A percentile compares a stretch with the other conserved stretches of the same genome.
These are phyloP conservation scores for Monosporascus sp. DNA, from an alignment of 2,329 filamentous ascomycete genomes.

Conservation along the genomic window DNA sequence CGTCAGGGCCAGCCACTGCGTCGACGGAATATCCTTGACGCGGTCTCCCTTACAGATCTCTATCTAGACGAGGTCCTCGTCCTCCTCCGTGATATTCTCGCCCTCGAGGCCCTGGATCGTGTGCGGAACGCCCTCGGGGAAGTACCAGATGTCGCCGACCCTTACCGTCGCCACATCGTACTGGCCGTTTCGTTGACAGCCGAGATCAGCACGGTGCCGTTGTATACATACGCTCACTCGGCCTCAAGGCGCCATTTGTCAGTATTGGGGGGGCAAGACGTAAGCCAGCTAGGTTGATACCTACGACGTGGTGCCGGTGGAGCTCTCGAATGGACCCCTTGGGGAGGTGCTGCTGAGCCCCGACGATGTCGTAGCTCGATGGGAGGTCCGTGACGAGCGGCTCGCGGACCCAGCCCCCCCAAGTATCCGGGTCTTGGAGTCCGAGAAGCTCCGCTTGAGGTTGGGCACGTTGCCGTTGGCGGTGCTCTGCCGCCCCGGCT, in stretches of 20 bases:
- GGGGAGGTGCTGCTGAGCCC: slow-evolving; percentile 61
- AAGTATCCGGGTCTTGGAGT: slow-evolving; percentile 57
- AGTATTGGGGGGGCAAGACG: slow-evolving; percentile 2
- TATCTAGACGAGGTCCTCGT: no score
- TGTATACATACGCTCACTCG: no score
- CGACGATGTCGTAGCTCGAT: slow-evolving; percentile 59
- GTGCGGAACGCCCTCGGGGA: no score
- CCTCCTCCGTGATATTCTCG: no score
- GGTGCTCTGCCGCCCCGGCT: slow-evolving; percentile 56
- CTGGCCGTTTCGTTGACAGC: no score
- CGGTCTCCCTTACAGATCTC: slow-evolving; percentile 19
- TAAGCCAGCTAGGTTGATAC: slow-evolving; percentile 16
- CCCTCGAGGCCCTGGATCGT: no score
- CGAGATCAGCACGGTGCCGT: no score
- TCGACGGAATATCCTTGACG: slow-evolving; percentile 57
- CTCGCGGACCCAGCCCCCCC: slow-evolving; percentile 60
- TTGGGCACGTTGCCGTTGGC: slow-evolving; percentile 61
- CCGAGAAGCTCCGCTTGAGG: slow-evolving; percentile 64
- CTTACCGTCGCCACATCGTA: no score
- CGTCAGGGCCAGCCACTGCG: slow-evolving; percentile 65
- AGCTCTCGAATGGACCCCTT: slow-evolving; percentile 62
- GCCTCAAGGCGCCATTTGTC: slow-evolving; percentile 25
- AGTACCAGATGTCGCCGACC: no score
- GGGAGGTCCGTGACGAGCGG: slow-evolving; percentile 64
- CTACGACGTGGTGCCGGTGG: slow-evolving; percentile 62